Conservation (phyloP, 208 protist species). For the Leishmania martiniquensis region DNA sequence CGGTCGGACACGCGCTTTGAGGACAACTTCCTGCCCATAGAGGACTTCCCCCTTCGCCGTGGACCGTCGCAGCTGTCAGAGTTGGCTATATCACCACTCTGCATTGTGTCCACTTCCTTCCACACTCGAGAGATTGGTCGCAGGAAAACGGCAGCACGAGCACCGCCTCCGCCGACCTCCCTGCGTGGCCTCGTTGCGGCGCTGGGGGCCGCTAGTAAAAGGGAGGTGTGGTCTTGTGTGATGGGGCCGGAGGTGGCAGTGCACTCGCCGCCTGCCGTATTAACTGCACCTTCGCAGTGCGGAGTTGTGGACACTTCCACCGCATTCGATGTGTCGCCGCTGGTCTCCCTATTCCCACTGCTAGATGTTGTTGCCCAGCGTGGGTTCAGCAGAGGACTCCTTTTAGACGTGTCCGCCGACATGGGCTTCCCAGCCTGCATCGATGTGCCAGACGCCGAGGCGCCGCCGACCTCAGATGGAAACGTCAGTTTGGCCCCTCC, state of each 20-base stretch:
- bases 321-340: neutral
- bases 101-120: conserved; percentile 8
- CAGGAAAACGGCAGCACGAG: neutral
- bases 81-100: neutral
- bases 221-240: neutral
- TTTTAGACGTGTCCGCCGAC: conserved; percentile 6
- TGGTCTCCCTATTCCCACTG: neutral
- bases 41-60: neutral
- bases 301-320: neutral
- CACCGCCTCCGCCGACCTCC: neutral
- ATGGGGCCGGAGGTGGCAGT: conserved; percentile 5
- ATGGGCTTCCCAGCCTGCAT: neutral
- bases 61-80: neutral
- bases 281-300: no score
- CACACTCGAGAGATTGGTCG: neutral
- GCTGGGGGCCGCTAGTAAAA: conserved; percentile 2
- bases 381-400: neutral
- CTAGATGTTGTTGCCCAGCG: conserved; percentile 3
- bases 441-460: neutral
- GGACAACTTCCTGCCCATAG: conserved; percentile 8
- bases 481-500: neutral
- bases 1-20: conserved; percentile 10
- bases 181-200: neutral
- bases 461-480: conserved; percentile 2
- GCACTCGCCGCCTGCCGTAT: neutral